A percentile compares a stretch with the other conserved stretches of the same genome.
These are phyloP conservation scores for Plectosphaerella sp. DNA, from an alignment of 2,329 filamentous ascomycete species.

Conservation along the genomic window DNA sequence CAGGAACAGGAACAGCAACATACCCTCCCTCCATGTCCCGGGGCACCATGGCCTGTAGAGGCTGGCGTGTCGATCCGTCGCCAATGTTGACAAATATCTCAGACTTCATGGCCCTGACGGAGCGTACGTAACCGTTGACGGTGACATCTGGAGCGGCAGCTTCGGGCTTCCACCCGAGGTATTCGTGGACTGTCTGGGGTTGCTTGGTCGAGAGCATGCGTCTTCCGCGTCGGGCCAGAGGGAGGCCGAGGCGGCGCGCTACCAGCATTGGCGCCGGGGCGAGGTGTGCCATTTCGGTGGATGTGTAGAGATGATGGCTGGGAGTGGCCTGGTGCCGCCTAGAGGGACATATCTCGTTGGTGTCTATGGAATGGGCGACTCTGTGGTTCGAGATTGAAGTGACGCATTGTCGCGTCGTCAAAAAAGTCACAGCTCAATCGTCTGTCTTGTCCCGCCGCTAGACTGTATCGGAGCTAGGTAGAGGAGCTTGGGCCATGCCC, in stretches of 20 bases:
- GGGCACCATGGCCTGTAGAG: slow-evolving; percentile 77
- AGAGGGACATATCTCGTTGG: too few relatives aligned
- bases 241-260: background rate
- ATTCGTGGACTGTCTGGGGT: slow-evolving; percentile 45
- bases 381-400: background rate
- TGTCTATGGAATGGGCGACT: too few relatives aligned
- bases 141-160: slow-evolving; percentile 44
- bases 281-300: background rate
- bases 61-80: slow-evolving; percentile 77
- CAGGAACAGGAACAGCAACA: slow-evolving; percentile 15
- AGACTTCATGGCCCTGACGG: slow-evolving; percentile 80
- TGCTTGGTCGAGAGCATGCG: slow-evolving; percentile 28
- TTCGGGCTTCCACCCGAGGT: slow-evolving; percentile 48
- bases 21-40: slow-evolving; percentile 67
- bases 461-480: background rate
- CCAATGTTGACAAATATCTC: slow-evolving; percentile 79
- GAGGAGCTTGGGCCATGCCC: background rate
- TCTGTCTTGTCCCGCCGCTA: background rate
- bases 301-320: background rate
- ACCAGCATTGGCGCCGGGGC: slow-evolving; percentile 8
- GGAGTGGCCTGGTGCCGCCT: background rate
- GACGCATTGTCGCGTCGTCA: background rate
- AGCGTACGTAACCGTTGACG: slow-evolving; percentile 77
- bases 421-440: background rate
- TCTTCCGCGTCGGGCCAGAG: background rate